Conservation (phyloP, 441 rosid genomes). For the Gossypium trilobum region DNA sequence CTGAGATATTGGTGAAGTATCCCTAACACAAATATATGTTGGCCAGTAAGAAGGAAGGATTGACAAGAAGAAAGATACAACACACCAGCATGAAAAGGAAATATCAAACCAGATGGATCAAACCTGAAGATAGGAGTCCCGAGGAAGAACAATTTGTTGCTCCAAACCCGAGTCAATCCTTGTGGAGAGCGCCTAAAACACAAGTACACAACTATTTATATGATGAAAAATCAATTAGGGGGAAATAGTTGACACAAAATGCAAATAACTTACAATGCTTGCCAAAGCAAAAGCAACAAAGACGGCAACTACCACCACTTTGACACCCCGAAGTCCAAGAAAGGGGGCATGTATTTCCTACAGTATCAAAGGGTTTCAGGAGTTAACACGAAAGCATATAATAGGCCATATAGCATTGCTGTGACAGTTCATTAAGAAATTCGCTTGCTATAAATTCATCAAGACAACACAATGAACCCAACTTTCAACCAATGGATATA, state of each 20-base stretch:
- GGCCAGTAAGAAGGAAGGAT: constrained; percentile 2
- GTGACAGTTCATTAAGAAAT: background rate
- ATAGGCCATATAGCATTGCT: background rate
- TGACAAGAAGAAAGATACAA: constrained; percentile 6
- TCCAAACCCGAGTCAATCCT: constrained; percentile 94
- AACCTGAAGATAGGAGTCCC: constrained; percentile 97
- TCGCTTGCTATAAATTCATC: background rate
- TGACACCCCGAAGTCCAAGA: constrained; percentile 73
- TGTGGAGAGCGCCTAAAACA: constrained; percentile 61
- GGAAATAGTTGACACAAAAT: constrained; percentile 10
- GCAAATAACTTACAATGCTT: constrained; percentile 61
- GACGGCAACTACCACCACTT: constrained; percentile 57
- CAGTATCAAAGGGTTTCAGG: background rate
- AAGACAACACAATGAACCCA: background rate
- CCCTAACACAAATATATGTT: constrained; percentile 47
- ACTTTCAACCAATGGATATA: background rate
- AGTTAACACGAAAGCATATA: constrained; percentile 12
- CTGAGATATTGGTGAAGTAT: constrained; percentile 68
- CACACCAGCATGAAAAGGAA: background rate
- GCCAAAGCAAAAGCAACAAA: constrained; percentile 74
- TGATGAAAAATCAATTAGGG: constrained; percentile 6
- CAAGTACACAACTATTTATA: constrained; percentile 11
- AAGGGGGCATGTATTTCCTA: constrained; percentile 85
- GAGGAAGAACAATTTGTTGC: constrained; percentile 92
- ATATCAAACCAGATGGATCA: constrained; percentile 2